Conservation (phyloP, 441 rosid species). For the Adansonia gregorii region DNA sequence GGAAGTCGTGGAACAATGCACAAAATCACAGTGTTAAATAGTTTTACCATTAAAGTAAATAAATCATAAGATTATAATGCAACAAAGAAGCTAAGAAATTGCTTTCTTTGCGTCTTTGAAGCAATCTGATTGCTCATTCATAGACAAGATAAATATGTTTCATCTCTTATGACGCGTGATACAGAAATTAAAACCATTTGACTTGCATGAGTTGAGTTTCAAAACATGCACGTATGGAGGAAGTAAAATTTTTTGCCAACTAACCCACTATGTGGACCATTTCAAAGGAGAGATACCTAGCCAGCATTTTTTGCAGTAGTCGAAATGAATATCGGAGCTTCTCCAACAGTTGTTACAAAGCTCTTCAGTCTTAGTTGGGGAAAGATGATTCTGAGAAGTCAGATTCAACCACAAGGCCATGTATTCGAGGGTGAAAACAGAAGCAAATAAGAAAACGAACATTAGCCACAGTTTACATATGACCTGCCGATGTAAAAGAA, state of each 20-base stretch:
- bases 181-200: conserved; percentile 12
- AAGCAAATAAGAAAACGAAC: conserved; percentile 41
- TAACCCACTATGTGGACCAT: conserved; percentile 7
- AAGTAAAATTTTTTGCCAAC: not conserved
- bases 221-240: not conserved
- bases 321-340: conserved; percentile 32
- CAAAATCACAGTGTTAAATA: conserved; percentile 8
- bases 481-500: conserved; percentile 35
- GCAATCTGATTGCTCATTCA: conserved; percentile 4
- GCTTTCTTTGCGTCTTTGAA: not conserved
- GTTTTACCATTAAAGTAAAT: not conserved
- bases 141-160: not conserved
- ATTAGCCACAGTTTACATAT: conserved; percentile 41
- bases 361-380: conserved; percentile 27
- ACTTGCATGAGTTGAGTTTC: not conserved
- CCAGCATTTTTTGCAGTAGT: conserved; percentile 44
- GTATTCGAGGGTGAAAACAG: conserved; percentile 42
- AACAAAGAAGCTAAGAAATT: conserved; percentile 12
- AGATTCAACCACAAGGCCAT: conserved; percentile 39
- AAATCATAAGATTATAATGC: conserved; percentile 12
- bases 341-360: conserved; percentile 44
- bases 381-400: conserved; percentile 20
- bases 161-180: conserved; percentile 15
- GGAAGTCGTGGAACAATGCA: not conserved
- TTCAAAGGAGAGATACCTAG: conserved; percentile 34